Evolutionary conservation across 257 asterid genomes (phyloP).

Genomic region (Nicotiana tomentosiformis): DNA sequence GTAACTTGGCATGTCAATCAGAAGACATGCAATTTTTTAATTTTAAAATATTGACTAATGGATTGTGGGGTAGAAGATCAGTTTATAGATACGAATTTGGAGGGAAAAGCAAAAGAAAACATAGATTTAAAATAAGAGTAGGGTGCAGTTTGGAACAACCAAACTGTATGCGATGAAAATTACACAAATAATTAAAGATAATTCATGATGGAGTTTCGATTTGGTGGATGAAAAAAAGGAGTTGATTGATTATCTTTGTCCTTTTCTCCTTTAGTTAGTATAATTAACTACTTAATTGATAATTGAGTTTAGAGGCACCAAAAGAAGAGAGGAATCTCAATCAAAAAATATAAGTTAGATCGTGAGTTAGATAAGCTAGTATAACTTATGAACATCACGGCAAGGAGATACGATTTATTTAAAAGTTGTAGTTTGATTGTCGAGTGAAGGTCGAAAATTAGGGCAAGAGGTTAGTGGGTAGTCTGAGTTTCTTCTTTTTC

Average conservation of each 20-base stretch:
- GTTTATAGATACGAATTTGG: conserved; percentile 13
- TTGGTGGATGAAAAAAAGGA: not conserved
- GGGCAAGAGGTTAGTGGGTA: too few species aligned
- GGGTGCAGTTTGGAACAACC: not conserved
- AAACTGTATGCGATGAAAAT: not conserved
- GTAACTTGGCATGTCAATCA: not conserved
- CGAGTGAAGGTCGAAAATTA: too few species aligned
- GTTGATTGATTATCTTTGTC: not conserved
- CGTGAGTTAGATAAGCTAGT: not conserved
- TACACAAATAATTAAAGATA: not conserved
- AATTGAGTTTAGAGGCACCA: not conserved
- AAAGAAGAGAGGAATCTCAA: not conserved
- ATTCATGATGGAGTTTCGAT: not conserved
- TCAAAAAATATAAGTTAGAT: not conserved
- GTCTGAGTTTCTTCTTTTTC: too few species aligned
- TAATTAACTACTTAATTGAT: not conserved
- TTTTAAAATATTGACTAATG: not conserved
- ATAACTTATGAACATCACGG: not conserved
- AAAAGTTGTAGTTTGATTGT: not conserved
- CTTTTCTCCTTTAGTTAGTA: not conserved
- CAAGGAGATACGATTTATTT: not conserved
- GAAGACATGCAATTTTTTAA: not conserved
- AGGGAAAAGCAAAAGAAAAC: conserved; percentile 11
- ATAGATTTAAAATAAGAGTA: not conserved
- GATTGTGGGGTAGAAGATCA: conserved; percentile 24